Conservation (phyloP, 2,329 filamentous ascomycete genomes). For the Mycosphaerelloides madeirae region DNA sequence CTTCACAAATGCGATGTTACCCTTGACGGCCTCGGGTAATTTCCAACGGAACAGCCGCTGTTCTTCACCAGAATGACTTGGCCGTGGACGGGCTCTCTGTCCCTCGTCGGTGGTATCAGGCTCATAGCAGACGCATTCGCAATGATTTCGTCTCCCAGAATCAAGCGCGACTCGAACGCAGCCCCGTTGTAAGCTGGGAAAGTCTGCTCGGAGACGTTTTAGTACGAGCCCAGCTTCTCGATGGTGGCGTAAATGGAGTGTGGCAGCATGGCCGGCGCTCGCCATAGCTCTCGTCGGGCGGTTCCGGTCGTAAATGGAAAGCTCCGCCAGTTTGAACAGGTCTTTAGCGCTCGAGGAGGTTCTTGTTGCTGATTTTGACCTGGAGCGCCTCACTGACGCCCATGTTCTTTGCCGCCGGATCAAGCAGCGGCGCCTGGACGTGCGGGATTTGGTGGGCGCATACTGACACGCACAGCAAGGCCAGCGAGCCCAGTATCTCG, state of each 20-base stretch:
- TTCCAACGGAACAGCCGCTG: conserved; percentile 62
- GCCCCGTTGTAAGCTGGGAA: conserved; percentile 28
- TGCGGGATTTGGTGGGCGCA: too few relatives aligned
- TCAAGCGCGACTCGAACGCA: conserved; percentile 31
- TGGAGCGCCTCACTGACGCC: conserved; percentile 47
- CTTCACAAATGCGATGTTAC: conserved; percentile 65
- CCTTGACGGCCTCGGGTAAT: conserved; percentile 55
- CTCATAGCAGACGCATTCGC: conserved; percentile 57
- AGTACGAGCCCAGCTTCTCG: conserved; percentile 55
- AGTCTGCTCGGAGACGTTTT: conserved; percentile 51
- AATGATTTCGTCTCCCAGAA: conserved; percentile 56
- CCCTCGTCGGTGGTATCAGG: conserved; percentile 21
- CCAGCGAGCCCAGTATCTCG: too few relatives aligned
- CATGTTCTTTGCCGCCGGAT: conserved; percentile 9
- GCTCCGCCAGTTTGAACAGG: conserved; percentile 59
- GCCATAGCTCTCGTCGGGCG: conserved; percentile 69
- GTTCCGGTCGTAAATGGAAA: conserved; percentile 56
- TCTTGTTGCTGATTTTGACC: conserved; percentile 51
- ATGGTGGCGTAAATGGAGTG: conserved; percentile 28
- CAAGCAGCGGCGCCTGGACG: neutral
- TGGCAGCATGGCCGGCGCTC: conserved; percentile 37
- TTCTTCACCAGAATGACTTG: conserved; percentile 52
- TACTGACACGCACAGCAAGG: too few relatives aligned
- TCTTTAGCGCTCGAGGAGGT: conserved; percentile 56
- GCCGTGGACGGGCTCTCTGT: conserved; percentile 25